Evolutionary conservation across 352 stramenopile species (phyloP).

Genomic region (Globisporangium rhizosaccharum): DNA sequence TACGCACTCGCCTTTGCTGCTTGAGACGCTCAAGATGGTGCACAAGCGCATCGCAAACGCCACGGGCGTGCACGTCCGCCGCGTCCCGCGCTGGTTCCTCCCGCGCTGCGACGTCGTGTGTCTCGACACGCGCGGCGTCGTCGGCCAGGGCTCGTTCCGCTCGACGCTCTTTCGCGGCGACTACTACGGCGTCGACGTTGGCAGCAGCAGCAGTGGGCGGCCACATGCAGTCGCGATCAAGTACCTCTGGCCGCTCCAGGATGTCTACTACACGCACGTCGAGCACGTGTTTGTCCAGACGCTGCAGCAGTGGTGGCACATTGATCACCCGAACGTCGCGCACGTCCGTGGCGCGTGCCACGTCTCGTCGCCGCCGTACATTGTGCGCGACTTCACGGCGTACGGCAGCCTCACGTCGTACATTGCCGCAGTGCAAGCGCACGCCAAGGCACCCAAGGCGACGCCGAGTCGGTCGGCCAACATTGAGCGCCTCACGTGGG

Average conservation of each 20-base stretch:
- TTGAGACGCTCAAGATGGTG: constrained; percentile 62
- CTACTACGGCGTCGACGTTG: constrained; percentile 39
- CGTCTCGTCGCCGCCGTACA: constrained; percentile 32
- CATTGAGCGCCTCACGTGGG: constrained; percentile 42
- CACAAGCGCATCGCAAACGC: constrained; percentile 51
- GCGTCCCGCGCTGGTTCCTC: constrained; percentile 59
- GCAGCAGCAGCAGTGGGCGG: constrained; percentile 7
- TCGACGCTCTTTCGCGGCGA: constrained; percentile 52
- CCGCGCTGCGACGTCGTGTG: constrained; percentile 45
- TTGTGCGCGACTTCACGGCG: constrained; percentile 58
- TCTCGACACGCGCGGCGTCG: constrained; percentile 24
- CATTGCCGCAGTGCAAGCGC: constrained; percentile 32
- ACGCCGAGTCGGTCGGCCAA: constrained; percentile 15
- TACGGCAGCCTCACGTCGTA: constrained; percentile 52
- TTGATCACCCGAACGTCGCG: constrained; percentile 56
- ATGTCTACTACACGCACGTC: constrained; percentile 41
- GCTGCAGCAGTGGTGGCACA: constrained; percentile 37
- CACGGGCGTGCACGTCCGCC: constrained; percentile 38
- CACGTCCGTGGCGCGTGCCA: constrained; percentile 57
- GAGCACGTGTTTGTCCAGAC: constrained; percentile 50
- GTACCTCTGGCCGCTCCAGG: constrained; percentile 37
- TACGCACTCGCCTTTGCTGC: constrained; percentile 36
- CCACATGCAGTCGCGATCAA: constrained; percentile 29
- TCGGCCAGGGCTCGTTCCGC: constrained; percentile 37
- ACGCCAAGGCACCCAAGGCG: constrained; percentile 27